Conservation (phyloP, 2,329 filamentous ascomycete species). For the Dothidotthia symphoricarpi region DNA sequence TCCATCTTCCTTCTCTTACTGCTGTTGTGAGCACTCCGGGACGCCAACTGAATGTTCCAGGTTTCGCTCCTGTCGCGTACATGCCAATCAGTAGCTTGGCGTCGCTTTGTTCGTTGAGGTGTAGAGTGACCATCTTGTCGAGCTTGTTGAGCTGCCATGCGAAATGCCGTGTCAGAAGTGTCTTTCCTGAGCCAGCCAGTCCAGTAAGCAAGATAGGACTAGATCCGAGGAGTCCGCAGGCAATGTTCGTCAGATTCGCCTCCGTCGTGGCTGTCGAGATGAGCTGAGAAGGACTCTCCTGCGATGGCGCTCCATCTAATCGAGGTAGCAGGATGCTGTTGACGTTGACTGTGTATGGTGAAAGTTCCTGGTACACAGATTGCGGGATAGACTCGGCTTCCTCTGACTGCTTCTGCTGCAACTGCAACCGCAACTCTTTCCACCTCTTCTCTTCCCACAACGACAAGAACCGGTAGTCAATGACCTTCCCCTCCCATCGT, state of each 20-base stretch:
- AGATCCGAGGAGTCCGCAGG: conserved; percentile 62
- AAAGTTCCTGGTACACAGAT: conserved; percentile 23
- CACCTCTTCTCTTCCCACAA: conserved; percentile 63
- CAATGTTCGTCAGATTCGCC: conserved; percentile 68
- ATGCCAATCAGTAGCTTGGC: conserved; percentile 93
- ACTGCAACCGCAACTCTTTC: conserved; percentile 20
- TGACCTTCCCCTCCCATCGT: conserved; percentile 69
- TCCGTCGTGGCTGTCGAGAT: conserved; percentile 71
- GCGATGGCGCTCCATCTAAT: conserved; percentile 30
- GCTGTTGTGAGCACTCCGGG: conserved; percentile 91
- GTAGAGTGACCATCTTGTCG: conserved; percentile 83
- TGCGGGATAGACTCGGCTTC: background rate
- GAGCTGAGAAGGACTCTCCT: conserved; percentile 28
- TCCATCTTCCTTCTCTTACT: conserved; percentile 91
- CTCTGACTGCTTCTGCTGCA: conserved; percentile 7
- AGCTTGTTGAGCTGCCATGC: conserved; percentile 77
- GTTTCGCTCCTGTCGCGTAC: conserved; percentile 84
- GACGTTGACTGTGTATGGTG: conserved; percentile 34
- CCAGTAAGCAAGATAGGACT: conserved; percentile 80
- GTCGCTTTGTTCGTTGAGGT: conserved; percentile 97
- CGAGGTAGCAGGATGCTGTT: conserved; percentile 43
- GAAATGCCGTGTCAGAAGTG: conserved; percentile 76
- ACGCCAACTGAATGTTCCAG: conserved; percentile 88
- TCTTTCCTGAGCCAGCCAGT: conserved; percentile 85
- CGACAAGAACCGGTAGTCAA: conserved; percentile 75